These are phyloP conservation scores for Mortierella sp. DNA, from an alignment of 371 early-diverging fungal genomes.

Conservation along the genomic window DNA sequence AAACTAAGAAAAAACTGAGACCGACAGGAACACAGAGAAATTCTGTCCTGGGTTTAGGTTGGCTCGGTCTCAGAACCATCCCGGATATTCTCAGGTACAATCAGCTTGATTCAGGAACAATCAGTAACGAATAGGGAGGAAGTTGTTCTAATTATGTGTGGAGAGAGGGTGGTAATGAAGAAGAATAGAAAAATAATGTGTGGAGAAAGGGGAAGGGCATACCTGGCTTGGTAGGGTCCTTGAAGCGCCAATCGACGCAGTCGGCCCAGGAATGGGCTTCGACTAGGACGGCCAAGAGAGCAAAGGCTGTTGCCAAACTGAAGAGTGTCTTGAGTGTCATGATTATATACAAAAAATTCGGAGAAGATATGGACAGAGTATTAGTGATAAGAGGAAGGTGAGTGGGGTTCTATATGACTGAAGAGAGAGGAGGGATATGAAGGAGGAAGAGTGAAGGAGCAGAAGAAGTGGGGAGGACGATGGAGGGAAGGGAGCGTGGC, in stretches of 20 bases:
- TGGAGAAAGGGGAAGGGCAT: neutral
- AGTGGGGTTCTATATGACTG: neutral
- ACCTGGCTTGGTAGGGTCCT: conserved; percentile 41
- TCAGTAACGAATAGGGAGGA: neutral
- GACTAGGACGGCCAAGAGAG: conserved; percentile 22
- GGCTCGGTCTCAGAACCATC: neutral
- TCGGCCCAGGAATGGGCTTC: conserved; percentile 55
- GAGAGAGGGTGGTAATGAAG: neutral
- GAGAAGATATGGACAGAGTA: neutral
- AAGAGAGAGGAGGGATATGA: neutral
- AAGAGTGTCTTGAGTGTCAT: conserved; percentile 19
- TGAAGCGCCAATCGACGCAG: conserved; percentile 56
- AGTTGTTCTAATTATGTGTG: too few relatives aligned
- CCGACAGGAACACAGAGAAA: neutral
- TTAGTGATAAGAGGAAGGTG: neutral
- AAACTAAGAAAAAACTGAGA: too few relatives aligned
- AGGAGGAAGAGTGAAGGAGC: neutral
- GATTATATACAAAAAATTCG: neutral
- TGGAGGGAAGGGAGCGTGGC: neutral
- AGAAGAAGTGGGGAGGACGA: too few relatives aligned
- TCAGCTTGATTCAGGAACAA: neutral
- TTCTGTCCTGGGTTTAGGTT: neutral
- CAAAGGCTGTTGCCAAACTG: conserved; percentile 32
- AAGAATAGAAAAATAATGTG: neutral
- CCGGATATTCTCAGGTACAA: neutral